A percentile compares a stretch with the other conserved stretches of the same genome.
Evolutionary conservation across 2,329 filamentous ascomycete genomes (phyloP).

Genomic region (Calonectria pseudoreteaudii): DNA sequence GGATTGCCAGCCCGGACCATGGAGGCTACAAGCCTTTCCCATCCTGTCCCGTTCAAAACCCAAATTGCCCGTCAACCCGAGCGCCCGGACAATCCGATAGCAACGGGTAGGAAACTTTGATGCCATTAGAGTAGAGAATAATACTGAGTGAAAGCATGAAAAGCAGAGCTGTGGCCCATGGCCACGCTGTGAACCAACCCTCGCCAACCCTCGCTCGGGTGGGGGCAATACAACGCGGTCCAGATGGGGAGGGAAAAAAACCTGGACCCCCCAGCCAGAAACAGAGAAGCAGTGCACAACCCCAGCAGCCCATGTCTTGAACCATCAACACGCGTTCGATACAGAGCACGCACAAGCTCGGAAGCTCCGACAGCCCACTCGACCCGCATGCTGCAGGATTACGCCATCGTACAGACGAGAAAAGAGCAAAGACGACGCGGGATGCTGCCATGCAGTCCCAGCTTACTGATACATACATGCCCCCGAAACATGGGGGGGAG

Average conservation of each 20-base stretch:
- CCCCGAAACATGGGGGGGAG: not conserved
- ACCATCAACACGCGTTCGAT: not conserved
- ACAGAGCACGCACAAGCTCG: slow-evolving; percentile 13
- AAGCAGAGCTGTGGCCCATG: slow-evolving; percentile 1
- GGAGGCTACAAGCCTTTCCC: not conserved
- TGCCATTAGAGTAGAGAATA: slow-evolving; percentile 3
- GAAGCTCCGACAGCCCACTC: slow-evolving; percentile 17
- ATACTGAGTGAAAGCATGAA: not conserved
- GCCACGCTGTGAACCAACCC: not conserved
- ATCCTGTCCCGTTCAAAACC: not conserved
- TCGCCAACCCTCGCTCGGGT: too few species aligned
- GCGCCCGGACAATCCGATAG: slow-evolving; percentile 7
- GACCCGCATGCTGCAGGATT: slow-evolving; percentile 18
- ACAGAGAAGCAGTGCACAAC: not conserved
- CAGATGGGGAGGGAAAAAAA: not conserved
- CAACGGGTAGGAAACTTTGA: slow-evolving; percentile 11
- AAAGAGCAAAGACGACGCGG: slow-evolving; percentile 4
- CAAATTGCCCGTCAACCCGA: slow-evolving; percentile 18
- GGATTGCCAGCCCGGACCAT: not conserved
- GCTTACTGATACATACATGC: slow-evolving; percentile 8
- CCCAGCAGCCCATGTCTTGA: not conserved
- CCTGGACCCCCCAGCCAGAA: slow-evolving; percentile 3
- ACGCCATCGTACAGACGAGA: slow-evolving; percentile 22
- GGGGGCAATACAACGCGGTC: not conserved
- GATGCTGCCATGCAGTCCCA: not conserved